Conservation (phyloP, 306 rosid species). For the Leucaena leucocephala region DNA sequence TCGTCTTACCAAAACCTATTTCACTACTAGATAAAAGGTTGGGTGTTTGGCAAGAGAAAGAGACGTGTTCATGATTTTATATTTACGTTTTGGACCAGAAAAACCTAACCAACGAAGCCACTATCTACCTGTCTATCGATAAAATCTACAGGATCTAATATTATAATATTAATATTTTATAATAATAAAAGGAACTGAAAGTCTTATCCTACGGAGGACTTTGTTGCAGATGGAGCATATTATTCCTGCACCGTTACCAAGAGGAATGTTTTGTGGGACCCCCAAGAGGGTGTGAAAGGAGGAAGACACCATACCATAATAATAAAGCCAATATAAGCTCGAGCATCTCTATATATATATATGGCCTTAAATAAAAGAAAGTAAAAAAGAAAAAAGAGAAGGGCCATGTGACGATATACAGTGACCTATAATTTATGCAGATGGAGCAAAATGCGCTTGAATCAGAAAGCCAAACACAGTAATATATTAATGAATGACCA, state of each 20-base stretch:
- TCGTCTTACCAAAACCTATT: not conserved
- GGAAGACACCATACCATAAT: not conserved
- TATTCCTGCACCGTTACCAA: constrained; percentile 56
- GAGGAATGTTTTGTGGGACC: constrained; percentile 79
- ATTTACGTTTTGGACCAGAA: constrained; percentile 6
- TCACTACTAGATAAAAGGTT: not conserved
- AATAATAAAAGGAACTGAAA: not conserved
- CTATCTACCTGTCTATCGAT: not conserved
- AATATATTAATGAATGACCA: not conserved
- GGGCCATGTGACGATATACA: constrained; percentile 31
- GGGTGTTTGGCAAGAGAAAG: constrained; percentile 43
- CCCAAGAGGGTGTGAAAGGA: constrained; percentile 39
- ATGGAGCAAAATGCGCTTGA: constrained; percentile 27
- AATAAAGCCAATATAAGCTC: not conserved
- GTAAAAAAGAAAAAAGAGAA: constrained; percentile 8
- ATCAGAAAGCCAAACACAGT: constrained; percentile 6
- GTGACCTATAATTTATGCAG: constrained; percentile 34
- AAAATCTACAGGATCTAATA: not conserved
- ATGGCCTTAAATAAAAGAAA: constrained; percentile 47
- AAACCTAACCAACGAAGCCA: constrained; percentile 23
- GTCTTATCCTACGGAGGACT: constrained; percentile 22
- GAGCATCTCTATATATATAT: constrained; percentile 3
- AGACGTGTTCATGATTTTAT: constrained; percentile 22
- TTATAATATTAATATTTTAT: not conserved
- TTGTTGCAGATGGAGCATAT: constrained; percentile 46